Evolutionary conservation across 2,329 filamentous ascomycete genomes (phyloP).

Genomic region (Monilinia fructicola): DNA sequence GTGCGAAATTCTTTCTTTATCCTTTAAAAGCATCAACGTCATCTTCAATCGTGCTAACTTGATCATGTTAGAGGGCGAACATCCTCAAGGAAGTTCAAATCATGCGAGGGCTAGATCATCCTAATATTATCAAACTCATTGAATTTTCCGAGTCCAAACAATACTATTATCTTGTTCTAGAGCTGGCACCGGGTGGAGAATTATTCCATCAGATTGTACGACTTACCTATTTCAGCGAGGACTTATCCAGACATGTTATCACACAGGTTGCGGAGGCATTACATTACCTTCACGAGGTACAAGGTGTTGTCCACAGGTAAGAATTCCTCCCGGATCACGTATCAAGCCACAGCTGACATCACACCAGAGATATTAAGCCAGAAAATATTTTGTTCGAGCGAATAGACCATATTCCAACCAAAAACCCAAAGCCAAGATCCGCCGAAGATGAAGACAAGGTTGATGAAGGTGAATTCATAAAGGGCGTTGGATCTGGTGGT

Average conservation of each 20-base stretch:
- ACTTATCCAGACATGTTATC: slow-evolving; percentile 92
- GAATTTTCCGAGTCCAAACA: slow-evolving; percentile 92
- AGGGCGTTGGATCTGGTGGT: slow-evolving; percentile 78
- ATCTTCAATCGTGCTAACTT: slow-evolving; percentile 21
- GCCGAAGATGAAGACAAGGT: slow-evolving; percentile 96
- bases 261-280: slow-evolving; percentile 91
- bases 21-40: neutral
- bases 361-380: slow-evolving; percentile 87
- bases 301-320: slow-evolving; percentile 94
- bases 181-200: slow-evolving; percentile 92
- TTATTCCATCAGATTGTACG: slow-evolving; percentile 98
- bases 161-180: slow-evolving; percentile 96
- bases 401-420: slow-evolving; percentile 76
- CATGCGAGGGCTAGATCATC: slow-evolving; percentile 94
- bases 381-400: slow-evolving; percentile 96
- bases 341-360: slow-evolving; percentile 38
- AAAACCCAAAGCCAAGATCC: slow-evolving; percentile 73
- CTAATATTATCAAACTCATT: slow-evolving; percentile 90
- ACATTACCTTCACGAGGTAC: slow-evolving; percentile 90
- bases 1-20: slow-evolving; percentile 59
- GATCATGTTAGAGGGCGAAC: slow-evolving; percentile 72
- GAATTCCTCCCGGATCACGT: slow-evolving; percentile 39
- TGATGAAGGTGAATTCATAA: slow-evolving; percentile 91
- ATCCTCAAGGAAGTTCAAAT: slow-evolving; percentile 99
- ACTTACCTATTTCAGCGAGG: slow-evolving; percentile 97